phyloP scores from a whole-genome alignment of 1,284 basidiomycete species.

The Trichosporon ovoides region DNA sequence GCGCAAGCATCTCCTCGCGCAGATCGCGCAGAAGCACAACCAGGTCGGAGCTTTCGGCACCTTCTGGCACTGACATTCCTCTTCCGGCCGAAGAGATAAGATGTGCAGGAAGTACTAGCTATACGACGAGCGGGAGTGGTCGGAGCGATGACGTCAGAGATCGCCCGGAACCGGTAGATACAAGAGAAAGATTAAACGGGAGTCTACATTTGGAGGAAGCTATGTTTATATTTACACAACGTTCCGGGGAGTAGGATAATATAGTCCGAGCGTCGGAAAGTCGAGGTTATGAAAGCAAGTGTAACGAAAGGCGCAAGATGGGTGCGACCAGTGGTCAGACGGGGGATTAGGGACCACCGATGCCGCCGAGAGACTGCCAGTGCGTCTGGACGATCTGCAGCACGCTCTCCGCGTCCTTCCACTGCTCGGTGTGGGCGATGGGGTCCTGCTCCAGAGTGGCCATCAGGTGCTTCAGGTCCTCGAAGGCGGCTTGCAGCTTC shows the following conservation, averaged over 20 bases:
- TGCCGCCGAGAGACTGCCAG: slow-evolving; percentile 12
- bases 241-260: no score
- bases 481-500: slow-evolving; percentile 59
- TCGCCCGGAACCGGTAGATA: no score
- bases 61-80: no score
- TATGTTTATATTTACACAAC: no score
- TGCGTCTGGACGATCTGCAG: slow-evolving; percentile 28
- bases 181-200: no score
- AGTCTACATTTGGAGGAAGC: no score
- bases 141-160: neutral
- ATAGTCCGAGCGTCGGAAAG: no score
- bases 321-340: neutral
- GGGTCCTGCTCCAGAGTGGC: slow-evolving; percentile 41
- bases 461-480: slow-evolving; percentile 63
- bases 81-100: no score
- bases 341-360: neutral
- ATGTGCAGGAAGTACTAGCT: no score
- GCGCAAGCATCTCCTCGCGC: slow-evolving; percentile 7
- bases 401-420: slow-evolving; percentile 22
- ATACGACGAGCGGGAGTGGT: no score
- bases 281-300: no score
- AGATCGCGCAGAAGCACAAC: slow-evolving; percentile 17
- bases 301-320: no score
- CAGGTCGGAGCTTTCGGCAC: neutral
- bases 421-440: slow-evolving; percentile 26